Base-by-base conservation (phyloP, 352 stramenopile species). In the Phytophthora multivora region DNA sequence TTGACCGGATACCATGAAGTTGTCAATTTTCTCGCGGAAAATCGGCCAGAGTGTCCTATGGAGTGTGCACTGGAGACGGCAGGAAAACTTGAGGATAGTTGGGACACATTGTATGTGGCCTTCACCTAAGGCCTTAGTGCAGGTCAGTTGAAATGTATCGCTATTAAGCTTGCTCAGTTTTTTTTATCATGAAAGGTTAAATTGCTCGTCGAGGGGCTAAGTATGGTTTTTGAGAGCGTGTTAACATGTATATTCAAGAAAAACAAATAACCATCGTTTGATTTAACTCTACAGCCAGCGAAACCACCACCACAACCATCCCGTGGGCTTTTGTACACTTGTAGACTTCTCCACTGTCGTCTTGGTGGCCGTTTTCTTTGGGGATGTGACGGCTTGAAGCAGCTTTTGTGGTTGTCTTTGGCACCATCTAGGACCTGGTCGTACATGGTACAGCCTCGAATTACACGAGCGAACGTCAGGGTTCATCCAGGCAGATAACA, bases 401-500 rank as follows among this genome's bases (percentile, higher is more conserved):
- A 40, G 9, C 15, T 49, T 56, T 31, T 69, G 48, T 19, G 43
- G 26, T 25, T 41, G 42, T 33, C 52, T 65, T 51, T 79, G 71
- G 46, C 71, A 79, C 67, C 59, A 74, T 31, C 58, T 39, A 26
- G 51, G 45, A 1, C 50, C 63, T 35, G 47, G 21, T 16, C 38
- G 51, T 21, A 59, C n/a, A 40, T 76, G 59, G 23, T 69, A 67
- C 7, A 41, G 39, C 19, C 40, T 59, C 12, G 51, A 63, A 13
- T 53, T 72, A 26, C 67, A 79, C 19, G 55, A 51, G 9, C 43
- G 60, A 2, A 79, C 51, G 12, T 77, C 56, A 16, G 63, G 63
- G 26, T 74, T 69, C n/a, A 74, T 71, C 59, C 60, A 69, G 1
- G 59, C 58, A 3, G 67, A 71, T 26, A 79, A 53, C 0, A 74